Base-by-base conservation (phyloP, 768 basidiomycete species). In the Rubroboletus pulcherrimus region DNA sequence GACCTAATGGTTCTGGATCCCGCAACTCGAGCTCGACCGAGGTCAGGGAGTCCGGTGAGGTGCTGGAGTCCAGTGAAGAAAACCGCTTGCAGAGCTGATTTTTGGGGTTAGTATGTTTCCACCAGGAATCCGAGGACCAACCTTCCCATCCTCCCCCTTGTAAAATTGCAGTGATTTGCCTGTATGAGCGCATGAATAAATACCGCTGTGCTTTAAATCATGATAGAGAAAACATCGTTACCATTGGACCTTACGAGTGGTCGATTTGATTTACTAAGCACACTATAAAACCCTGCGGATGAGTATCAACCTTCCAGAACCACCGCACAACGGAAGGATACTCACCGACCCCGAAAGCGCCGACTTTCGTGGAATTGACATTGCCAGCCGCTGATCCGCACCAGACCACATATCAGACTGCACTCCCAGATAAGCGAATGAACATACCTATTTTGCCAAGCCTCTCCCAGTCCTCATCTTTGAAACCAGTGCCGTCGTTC, bases 301-400 rank as follows among this genome's bases (percentile, higher is more conserved):
- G 19, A 7, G 11, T 2, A 26, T 63, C 35, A 39, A 21, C 4
- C 21, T 30, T 40, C 29, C 31, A 10, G 35, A 52, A 26, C 19
- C 26, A 44, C n/a, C 0, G 12, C 4, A 24, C 1, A 33, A 42
- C n/a, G 1, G 5, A 38, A 51, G 33, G 1, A 21, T 17, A 21
- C 61, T 45, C 31, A 55, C 61, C 61, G 4, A 62, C 61, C 12
- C 61, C 61, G 17, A 62, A 62, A 24, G 61, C 61, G 10, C 61
- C 61, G 3, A 62, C 53, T 44, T 63, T 62, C n/a, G 47, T 31
- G 14, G 53, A 49, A 3, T 59, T 15, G 7, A 48, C 34, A n/a
- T 62, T 62, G 2, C 61, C 61, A n/a, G 38, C 30, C 30, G 61
- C 61, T 62, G 6, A 49, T 40, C 12, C 21, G 14, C 21, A 15